Conservation (phyloP, 2,329 filamentous ascomycete genomes). For the Ciborinia camelliae region DNA sequence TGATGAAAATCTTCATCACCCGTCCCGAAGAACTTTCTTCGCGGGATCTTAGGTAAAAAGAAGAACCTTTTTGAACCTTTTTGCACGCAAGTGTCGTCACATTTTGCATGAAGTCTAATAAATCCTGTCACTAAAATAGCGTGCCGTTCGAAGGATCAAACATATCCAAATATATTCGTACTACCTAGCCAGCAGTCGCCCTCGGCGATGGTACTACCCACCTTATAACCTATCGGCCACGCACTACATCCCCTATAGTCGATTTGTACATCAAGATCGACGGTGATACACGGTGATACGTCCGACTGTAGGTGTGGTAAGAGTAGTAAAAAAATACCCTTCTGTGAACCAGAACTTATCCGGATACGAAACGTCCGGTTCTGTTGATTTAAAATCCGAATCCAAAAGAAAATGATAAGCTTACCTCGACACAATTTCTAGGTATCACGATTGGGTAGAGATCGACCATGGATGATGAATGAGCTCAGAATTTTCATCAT, state of each 20-base stretch:
- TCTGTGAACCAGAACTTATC: not conserved
- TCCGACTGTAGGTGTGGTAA: not conserved
- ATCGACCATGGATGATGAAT: not conserved
- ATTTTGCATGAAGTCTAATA: not conserved
- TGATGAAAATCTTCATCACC: not conserved
- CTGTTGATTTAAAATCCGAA: not conserved
- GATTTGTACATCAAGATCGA: slow-evolving; percentile 1
- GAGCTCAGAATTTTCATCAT: slow-evolving; percentile 3
- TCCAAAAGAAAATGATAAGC: not conserved
- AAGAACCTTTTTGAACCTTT: not conserved
- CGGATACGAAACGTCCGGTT: not conserved
- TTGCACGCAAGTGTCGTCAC: too few relatives aligned
- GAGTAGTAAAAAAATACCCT: not conserved
- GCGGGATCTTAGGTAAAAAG: not conserved
- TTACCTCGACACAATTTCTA: not conserved
- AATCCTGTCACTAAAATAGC: not conserved
- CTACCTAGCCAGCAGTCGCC: not conserved
- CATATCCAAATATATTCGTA: not conserved
- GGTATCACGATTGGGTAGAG: not conserved
- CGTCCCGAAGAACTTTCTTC: not conserved
- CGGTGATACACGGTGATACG: slow-evolving; percentile 1
- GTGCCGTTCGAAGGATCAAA: not conserved
- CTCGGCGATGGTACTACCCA: not conserved
- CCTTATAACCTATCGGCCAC: not conserved
- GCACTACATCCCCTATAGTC: not conserved